Conservation (phyloP, 345 rosid genomes). For the Camelina neglecta region DNA sequence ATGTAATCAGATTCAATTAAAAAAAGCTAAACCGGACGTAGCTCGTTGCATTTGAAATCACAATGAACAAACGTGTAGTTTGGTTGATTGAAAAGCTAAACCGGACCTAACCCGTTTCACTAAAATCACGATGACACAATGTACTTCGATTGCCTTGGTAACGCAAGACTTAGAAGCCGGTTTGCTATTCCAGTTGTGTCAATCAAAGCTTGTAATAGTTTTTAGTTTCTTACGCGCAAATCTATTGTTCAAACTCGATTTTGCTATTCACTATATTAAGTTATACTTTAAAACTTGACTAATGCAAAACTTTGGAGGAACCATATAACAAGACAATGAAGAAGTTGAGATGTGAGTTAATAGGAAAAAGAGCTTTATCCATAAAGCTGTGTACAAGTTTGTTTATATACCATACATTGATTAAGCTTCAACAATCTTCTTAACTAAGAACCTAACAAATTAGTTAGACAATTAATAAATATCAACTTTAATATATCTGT, state of each 20-base stretch:
- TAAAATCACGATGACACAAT: background rate
- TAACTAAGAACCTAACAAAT: slow-evolving; percentile 21
- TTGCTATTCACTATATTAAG: background rate
- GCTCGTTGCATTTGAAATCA: background rate
- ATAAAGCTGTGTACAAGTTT: background rate
- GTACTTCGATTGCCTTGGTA: slow-evolving; percentile 4
- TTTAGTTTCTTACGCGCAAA: background rate
- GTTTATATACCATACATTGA: background rate
- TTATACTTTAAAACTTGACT: background rate
- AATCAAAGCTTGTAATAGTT: background rate
- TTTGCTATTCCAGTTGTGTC: background rate
- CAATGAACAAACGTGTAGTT: background rate
- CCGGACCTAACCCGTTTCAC: background rate
- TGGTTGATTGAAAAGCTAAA: background rate
- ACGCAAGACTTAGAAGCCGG: background rate
- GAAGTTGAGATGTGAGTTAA: background rate
- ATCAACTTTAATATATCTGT: slow-evolving; percentile 16
- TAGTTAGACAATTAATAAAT: slow-evolving; percentile 25
- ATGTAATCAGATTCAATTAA: background rate
- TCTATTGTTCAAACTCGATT: background rate
- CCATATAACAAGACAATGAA: background rate
- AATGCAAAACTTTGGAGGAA: background rate
- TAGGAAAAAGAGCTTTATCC: background rate
- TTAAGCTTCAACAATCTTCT: background rate
- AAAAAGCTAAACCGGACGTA: background rate